Conservation (phyloP, 495 filamentous ascomycete species). For the Neurospora discreta region DNA sequence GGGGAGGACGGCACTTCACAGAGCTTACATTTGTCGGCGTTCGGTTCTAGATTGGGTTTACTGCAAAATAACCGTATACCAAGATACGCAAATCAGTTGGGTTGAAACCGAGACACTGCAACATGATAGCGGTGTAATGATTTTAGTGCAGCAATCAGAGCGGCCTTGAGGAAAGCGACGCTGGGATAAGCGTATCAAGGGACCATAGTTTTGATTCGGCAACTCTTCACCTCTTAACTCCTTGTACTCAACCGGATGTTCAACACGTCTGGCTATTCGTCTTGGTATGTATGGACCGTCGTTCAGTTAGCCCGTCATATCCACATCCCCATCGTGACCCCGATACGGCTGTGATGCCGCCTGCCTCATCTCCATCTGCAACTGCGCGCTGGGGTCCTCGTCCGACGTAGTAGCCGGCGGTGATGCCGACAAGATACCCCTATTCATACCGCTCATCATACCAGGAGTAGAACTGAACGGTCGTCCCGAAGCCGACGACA, state of each 20-base stretch:
- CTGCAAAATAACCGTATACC: neutral
- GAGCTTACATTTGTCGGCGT: neutral
- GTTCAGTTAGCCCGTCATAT: constrained; percentile 41
- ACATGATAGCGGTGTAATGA: neutral
- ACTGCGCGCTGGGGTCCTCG: constrained; percentile 31
- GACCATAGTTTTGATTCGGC: too few relatives aligned
- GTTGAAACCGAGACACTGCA: neutral
- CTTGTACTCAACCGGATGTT: neutral
- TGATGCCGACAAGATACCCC: neutral
- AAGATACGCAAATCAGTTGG: neutral
- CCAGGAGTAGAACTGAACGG: neutral
- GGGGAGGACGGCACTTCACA: neutral
- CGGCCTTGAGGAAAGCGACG: too few relatives aligned
- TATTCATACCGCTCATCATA: constrained; percentile 20
- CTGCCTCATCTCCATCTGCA: constrained; percentile 37
- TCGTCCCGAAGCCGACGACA: neutral
- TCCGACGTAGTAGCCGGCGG: constrained; percentile 7
- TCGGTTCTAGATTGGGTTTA: neutral
- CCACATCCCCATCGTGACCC: constrained; percentile 40
- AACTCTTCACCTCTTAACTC: neutral
- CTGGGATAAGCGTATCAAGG: too few relatives aligned
- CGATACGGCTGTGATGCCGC: constrained; percentile 12
- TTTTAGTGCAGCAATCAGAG: neutral
- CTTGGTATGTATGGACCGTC: neutral
- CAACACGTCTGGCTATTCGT: neutral